These are phyloP conservation scores for Aspergillus sp. DNA, from an alignment of 2,329 filamentous ascomycete genomes.

Conservation along the genomic window DNA sequence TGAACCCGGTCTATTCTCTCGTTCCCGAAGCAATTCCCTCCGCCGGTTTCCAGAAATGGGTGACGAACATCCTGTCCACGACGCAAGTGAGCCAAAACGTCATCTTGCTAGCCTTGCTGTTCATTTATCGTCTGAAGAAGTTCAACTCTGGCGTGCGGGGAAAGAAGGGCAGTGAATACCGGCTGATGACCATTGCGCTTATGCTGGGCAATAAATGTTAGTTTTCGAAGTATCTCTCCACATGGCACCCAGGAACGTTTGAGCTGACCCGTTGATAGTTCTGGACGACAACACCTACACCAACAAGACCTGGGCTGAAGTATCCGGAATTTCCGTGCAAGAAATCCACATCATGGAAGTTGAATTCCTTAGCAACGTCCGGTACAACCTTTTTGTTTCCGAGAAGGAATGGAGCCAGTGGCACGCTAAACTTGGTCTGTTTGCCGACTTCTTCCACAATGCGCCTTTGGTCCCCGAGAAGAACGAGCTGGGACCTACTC, in stretches of 20 bases:
- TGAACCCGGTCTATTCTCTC: conserved; percentile 53
- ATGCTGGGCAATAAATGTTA: conserved; percentile 98
- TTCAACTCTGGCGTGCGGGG: conserved; percentile 87
- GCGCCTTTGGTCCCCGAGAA: conserved; percentile 54
- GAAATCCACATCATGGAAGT: conserved; percentile 99
- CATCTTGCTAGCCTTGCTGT: conserved; percentile 82
- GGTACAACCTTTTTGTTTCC: conserved; percentile 86
- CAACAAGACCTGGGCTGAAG: conserved; percentile 99
- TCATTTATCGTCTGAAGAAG: conserved; percentile 90
- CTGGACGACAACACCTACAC: conserved; percentile 99
- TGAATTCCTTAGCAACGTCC: conserved; percentile 98
- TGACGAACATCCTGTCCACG: conserved; percentile 82
- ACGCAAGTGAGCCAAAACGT: conserved; percentile 97
- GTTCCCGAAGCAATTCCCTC: conserved; percentile 72
- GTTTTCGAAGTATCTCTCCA: background rate
- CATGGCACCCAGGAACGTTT: background rate
- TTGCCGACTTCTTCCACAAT: conserved; percentile 77
- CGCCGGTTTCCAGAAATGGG: conserved; percentile 87
- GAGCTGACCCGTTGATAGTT: conserved; percentile 51
- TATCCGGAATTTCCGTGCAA: conserved; percentile 87
- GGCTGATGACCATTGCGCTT: conserved; percentile 86
- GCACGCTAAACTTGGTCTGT: conserved; percentile 79
- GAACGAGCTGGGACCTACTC: conserved; percentile 29
- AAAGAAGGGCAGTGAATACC: conserved; percentile 88
- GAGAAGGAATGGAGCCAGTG: conserved; percentile 83